Base-by-base conservation (phyloP, 2,329 filamentous ascomycete genomes). In the Knoxdaviesia capensis region DNA sequence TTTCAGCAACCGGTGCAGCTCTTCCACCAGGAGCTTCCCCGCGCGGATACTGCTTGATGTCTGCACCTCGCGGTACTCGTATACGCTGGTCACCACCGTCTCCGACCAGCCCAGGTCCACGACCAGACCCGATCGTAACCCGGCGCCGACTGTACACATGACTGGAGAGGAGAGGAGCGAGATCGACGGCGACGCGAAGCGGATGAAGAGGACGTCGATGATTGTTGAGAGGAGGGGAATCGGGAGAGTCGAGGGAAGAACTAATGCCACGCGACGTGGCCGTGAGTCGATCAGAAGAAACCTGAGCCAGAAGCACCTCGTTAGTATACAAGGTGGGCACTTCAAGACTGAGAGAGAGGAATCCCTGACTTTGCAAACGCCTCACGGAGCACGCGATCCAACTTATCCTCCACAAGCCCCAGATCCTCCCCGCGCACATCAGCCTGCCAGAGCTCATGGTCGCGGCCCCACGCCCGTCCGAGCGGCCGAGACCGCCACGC, bases 41-140 rank as follows among this genome's bases (percentile, higher is more conserved):
- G 75, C 86, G 48, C 90, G 69, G 9, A 83, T 66, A 35, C 74
- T 88, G 42, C 83, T 70, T 44, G 67, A 72, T 42, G 74, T 74
- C 10, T 69, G 66, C 1, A 94, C 74, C 55, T 93, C 86, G 42
- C 83, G 77, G 56, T 86, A 94, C 59, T 98, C 90, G 54, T 87
- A 96, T 6, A 96, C 69, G 5, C 78, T 81, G 0, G 85, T 93
- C 28, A 92, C 73, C 1, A 79, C 71, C 0, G 87, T 93, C 58
- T 96, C 90, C 36, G 77, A 70, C 90, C 90, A 98, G 37, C 88
- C 90, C 46, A 98, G 69, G 53, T 98, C 86, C 34, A 98, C 67
- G 1, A 96, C 74, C 36, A 98, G 58, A 1, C 80, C 85, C n/a
- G 83, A 84, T 9, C 90, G 76, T 36, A 93, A 63, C 1, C 90